phyloP scores from a whole-genome alignment of 352 stramenopile species.

The Chrysophaeum taylorii region DNA sequence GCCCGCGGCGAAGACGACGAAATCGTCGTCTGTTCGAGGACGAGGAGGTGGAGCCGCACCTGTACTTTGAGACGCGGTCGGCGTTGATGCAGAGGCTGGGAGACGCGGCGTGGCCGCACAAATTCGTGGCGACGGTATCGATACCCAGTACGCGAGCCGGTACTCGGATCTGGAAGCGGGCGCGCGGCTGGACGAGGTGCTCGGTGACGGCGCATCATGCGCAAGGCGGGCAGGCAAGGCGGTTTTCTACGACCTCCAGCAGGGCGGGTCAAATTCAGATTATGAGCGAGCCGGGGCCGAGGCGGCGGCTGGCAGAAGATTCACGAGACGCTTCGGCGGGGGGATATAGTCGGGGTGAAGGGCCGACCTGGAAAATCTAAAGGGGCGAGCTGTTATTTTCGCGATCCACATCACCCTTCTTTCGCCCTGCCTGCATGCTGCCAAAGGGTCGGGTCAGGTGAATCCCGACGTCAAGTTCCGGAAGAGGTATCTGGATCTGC shows the following conservation, averaged over 20 bases:
- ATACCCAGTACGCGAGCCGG: conserved; percentile 81
- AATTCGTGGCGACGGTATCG: conserved; percentile 85
- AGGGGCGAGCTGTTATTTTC: conserved; percentile 95
- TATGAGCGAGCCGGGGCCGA: conserved; percentile 74
- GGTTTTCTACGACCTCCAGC: conserved; percentile 94
- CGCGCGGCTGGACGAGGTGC: conserved; percentile 53
- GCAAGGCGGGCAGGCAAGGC: conserved; percentile 89
- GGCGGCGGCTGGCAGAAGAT: conserved; percentile 63
- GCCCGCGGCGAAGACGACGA: conserved; percentile 39
- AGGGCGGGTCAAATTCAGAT: conserved; percentile 89
- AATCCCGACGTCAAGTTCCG: conserved; percentile 92
- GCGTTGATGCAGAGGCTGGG: conserved; percentile 63
- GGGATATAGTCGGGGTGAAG: conserved; percentile 88
- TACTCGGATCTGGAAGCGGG: conserved; percentile 67
- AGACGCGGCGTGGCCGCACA: conserved; percentile 93
- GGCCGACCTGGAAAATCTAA: conserved; percentile 87
- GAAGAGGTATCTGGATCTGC: conserved; percentile 95
- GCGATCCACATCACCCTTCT: conserved; percentile 76
- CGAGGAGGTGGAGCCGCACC: conserved; percentile 88
- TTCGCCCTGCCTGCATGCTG: conserved; percentile 91
- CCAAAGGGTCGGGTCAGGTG: conserved; percentile 56
- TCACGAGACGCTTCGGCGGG: conserved; percentile 74
- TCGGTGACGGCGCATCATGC: conserved; percentile 88
- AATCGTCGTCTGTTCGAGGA: conserved; percentile 62
- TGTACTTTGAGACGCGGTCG: conserved; percentile 93